phyloP scores from a whole-genome alignment of 2,329 filamentous ascomycete species.

The Xylaria sp. region DNA sequence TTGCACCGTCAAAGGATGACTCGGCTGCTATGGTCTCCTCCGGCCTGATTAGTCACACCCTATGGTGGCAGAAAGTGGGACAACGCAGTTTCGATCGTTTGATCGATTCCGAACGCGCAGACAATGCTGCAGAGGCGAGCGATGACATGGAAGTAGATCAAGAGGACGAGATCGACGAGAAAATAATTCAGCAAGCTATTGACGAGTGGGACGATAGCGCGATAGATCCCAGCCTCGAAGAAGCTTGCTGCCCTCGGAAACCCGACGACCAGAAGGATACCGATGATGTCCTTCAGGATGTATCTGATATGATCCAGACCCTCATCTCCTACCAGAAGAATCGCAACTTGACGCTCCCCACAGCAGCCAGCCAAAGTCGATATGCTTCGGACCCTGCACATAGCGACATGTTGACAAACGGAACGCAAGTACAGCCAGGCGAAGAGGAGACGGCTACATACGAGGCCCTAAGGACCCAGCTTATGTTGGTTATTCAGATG shows the following conservation, averaged over 20 bases:
- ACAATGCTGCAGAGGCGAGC: constrained; percentile 51
- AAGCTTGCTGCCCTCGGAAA: constrained; percentile 61
- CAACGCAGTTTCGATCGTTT: constrained; percentile 72
- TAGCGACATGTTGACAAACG: constrained; percentile 74
- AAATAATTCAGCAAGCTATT: constrained; percentile 63
- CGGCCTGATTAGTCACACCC: constrained; percentile 68
- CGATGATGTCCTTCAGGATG: constrained; percentile 76
- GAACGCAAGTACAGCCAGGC: constrained; percentile 73
- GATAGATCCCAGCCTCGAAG: constrained; percentile 67
- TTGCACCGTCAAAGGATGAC: constrained; percentile 80
- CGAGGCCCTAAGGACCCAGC: constrained; percentile 77
- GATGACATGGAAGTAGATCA: constrained; percentile 46
- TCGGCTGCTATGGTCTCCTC: constrained; percentile 75
- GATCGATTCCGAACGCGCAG: constrained; percentile 61
- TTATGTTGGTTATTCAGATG: constrained; percentile 76
- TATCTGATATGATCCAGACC: constrained; percentile 80
- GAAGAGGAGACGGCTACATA: constrained; percentile 72
- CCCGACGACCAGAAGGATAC: constrained; percentile 67
- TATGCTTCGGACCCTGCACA: constrained; percentile 70
- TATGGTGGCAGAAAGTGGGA: constrained; percentile 82
- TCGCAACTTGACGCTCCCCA: constrained; percentile 75
- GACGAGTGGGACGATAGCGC: constrained; percentile 67
- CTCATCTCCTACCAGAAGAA: constrained; percentile 82
- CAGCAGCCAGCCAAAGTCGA: constrained; percentile 65
- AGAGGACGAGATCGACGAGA: constrained; percentile 60